These are phyloP conservation scores for Serpula lacrymans DNA, from an alignment of 768 basidiomycete species.

Conservation along the genomic window DNA sequence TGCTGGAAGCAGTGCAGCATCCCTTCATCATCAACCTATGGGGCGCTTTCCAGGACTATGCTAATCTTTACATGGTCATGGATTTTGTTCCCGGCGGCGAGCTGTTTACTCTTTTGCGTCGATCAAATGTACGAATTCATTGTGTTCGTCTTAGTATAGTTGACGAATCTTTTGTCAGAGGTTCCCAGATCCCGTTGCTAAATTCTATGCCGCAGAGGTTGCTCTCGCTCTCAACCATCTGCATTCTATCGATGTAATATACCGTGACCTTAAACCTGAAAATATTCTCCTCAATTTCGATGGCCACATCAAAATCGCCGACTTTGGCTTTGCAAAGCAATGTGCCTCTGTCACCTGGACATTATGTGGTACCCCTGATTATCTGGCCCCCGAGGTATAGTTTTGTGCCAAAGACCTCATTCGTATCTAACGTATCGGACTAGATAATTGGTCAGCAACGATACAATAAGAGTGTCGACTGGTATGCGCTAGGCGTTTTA, in stretches of 20 bases:
- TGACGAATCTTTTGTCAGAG: constrained; percentile 43
- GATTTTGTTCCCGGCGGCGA: constrained; percentile 97
- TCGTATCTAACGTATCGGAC: constrained; percentile 17
- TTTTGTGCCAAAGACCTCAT: neutral
- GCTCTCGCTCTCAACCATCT: constrained; percentile 90
- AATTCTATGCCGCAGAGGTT: constrained; percentile 97
- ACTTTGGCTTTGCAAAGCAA: constrained; percentile 94
- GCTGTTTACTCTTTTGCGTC: constrained; percentile 87
- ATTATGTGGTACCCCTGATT: constrained; percentile 93
- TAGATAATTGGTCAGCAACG: constrained; percentile 78
- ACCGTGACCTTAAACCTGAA: constrained; percentile 97
- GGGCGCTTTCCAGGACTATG: constrained; percentile 89
- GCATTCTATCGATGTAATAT: constrained; percentile 85
- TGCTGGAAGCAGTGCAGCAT: constrained; percentile 83
- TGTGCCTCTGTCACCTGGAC: constrained; percentile 91
- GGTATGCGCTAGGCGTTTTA: constrained; percentile 97
- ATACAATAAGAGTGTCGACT: constrained; percentile 97
- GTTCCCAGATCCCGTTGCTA: constrained; percentile 95
- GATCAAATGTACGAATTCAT: constrained; percentile 69
- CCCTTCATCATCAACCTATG: constrained; percentile 95
- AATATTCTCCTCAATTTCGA: constrained; percentile 92
- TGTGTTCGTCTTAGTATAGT: constrained; percentile 14
- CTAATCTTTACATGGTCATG: constrained; percentile 98
- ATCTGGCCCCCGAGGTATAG: constrained; percentile 89
- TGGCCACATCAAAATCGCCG: constrained; percentile 95